phyloP scores from a whole-genome alignment of 345 rosid genomes.

The Populus tremula region DNA sequence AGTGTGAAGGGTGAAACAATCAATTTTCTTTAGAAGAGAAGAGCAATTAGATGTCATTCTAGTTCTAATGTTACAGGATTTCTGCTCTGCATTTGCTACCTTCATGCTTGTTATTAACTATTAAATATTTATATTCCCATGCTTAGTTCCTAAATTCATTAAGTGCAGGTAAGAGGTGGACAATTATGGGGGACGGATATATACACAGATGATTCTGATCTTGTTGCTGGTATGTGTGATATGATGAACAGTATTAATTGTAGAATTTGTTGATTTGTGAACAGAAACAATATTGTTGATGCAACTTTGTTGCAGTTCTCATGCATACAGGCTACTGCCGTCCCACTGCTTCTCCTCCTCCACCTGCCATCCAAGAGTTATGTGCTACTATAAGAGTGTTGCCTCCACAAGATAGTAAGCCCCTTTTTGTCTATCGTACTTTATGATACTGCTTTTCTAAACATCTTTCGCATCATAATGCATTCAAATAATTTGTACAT shows the following conservation, averaged over 20 bases:
- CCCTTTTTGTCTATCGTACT: background rate
- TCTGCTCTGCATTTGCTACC: background rate
- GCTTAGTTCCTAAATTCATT: conserved; percentile 15
- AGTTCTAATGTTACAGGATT: background rate
- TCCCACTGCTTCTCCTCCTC: conserved; percentile 95
- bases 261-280: conserved; percentile 10
- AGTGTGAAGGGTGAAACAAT: background rate
- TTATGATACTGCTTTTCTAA: background rate
- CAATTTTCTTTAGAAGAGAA: background rate
- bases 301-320: conserved; percentile 61
- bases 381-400: conserved; percentile 76
- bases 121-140: background rate
- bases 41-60: background rate
- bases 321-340: conserved; percentile 99
- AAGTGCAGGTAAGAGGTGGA: conserved; percentile 86
- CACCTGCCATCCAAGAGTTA: conserved; percentile 91
- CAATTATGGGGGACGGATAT: conserved; percentile 98
- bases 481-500: background rate
- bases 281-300: conserved; percentile 16
- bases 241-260: background rate
- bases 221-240: conserved; percentile 78
- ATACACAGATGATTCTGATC: conserved; percentile 96
- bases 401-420: conserved; percentile 90
- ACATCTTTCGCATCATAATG: background rate
- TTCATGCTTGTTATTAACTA: background rate